Percentiles rank a stretch among this genome's conserved stretches.
Conservation (phyloP, 805 yeast species). For the Sugiyamaella chiloensis region DNA sequence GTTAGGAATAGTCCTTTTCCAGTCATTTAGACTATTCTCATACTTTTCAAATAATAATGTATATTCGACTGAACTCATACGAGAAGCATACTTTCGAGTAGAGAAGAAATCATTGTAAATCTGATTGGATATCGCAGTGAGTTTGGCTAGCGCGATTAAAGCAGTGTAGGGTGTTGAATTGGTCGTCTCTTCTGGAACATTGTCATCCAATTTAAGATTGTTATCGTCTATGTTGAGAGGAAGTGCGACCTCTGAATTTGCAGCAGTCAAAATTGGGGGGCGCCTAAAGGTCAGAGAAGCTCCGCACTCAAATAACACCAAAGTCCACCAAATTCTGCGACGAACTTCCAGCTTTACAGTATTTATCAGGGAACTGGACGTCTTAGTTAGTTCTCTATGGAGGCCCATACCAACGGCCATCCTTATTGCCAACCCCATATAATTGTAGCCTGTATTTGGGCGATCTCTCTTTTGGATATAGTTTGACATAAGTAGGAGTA, state of each 20-base stretch:
- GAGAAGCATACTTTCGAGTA: constrained; percentile 37
- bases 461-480: constrained; percentile 57
- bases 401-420: constrained; percentile 62
- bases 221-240: constrained; percentile 48
- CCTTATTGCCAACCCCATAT: constrained; percentile 55
- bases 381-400: constrained; percentile 44
- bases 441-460: constrained; percentile 62
- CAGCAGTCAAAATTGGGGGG: constrained; percentile 48
- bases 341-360: constrained; percentile 41
- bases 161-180: constrained; percentile 54
- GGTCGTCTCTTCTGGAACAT: constrained; percentile 22
- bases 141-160: constrained; percentile 48
- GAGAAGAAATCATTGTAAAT: constrained; percentile 44
- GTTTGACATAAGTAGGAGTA: constrained; percentile 46
- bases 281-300: constrained; percentile 58
- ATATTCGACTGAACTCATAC: constrained; percentile 41
- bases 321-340: constrained; percentile 60
- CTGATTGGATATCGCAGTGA: constrained; percentile 44
- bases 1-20: constrained; percentile 40
- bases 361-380: constrained; percentile 36
- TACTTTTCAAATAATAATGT: constrained; percentile 41
- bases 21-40: constrained; percentile 41
- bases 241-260: constrained; percentile 43
- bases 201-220: constrained; percentile 24
- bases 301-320: constrained; percentile 55